Base-by-base conservation (phyloP, 768 basidiomycete species). In the Aureoboletus auriporus region DNA sequence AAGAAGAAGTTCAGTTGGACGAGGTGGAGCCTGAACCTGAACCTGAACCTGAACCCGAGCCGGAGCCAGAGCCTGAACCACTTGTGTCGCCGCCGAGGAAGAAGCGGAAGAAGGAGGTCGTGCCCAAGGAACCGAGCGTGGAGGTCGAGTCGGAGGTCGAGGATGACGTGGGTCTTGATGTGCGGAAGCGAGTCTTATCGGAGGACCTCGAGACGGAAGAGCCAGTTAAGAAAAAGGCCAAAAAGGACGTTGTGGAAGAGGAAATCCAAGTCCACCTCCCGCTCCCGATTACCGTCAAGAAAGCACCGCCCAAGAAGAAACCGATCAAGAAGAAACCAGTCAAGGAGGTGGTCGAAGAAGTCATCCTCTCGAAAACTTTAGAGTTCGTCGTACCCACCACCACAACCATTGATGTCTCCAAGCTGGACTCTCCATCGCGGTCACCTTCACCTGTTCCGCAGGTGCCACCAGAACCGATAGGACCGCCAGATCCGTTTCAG, bases 141-240 rank as follows among this genome's bases (percentile, higher is more conserved):
- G 75, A 82, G 36, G 54, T 79, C 35, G 85, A 84, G 70, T 80
- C 77, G 6, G 86, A 85, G 57, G 78, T 79, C 34, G 86, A 84
- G 46, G 75, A 72, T 17, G 68, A 56, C 10, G 47, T 57, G 26
- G 67, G 57, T 10, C 57, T 68, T 1, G 66, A 69, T 26, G 59
- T 56, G 30, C 72, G 71, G 40, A 81, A 82, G 53, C 71, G 80
- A n/a, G 54, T 64, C 34, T 65, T 63, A 7, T 75, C 73, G 6
- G 77, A 75, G 38, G 72, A 70, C 11, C 55, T 56, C 8, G 71
- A 71, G 6, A 49, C 64, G 42, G 74, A 71, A 13, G 67, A 49
- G 13, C 58, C 59, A 4, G 52, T 41, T 31, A 64, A 57, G 61
- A 66, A 66, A 39, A 59, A 31, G 35, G 39, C 46, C 29, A 62